Base-by-base conservation (phyloP, 164 flowering plant species). In the Umbellularia californica region DNA sequence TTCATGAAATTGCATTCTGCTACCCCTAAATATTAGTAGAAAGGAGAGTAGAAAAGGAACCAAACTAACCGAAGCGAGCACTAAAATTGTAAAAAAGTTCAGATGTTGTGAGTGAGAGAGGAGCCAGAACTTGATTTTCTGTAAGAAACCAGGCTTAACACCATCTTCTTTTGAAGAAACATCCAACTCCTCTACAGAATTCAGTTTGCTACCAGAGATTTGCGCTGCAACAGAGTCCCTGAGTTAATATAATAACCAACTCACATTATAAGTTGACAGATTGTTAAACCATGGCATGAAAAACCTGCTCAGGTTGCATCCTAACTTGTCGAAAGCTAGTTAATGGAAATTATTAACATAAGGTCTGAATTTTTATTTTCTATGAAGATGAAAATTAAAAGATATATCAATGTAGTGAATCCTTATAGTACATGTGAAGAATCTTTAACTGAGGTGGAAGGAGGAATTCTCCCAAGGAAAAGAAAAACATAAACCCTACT, bases 21-120 rank as follows among this genome's bases (percentile, higher is more conserved):
- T 41, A 41, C 47, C 47, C 9, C 47, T 41, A 41, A 41, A 41
- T 41, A 41, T 41, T 41, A 41, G 2, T 41, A 41, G 14, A 77
- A 10, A 69, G 24, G 71, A 50, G 70, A 78, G 35, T 30, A 58
- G 50, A 66, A 12, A 70, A 70, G 22, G 30, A 27, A 12, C 30
- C 41, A 27, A 67, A 87, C 96, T 86, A 65, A 95, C 99, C 87
- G 99, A 95, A 84, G 99, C 99, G 77, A 95, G 97, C 75, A 88
- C 75, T 82, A 95, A 77, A 68, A 95, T 88, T 1, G 97, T 87
- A 68, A 88, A 83, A 81, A 93, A 93, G 85, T 95, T 95, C 88
- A 95, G 77, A 77, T 89, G 92, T 72, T 95, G 99, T 1, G 97
- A 81, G 75, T 89, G 97, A 19, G 93, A 84, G 28, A 91, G 70